Evolutionary conservation across 768 basidiomycete genomes (phyloP).

Genomic region (Phlebiopsis gigantea): DNA sequence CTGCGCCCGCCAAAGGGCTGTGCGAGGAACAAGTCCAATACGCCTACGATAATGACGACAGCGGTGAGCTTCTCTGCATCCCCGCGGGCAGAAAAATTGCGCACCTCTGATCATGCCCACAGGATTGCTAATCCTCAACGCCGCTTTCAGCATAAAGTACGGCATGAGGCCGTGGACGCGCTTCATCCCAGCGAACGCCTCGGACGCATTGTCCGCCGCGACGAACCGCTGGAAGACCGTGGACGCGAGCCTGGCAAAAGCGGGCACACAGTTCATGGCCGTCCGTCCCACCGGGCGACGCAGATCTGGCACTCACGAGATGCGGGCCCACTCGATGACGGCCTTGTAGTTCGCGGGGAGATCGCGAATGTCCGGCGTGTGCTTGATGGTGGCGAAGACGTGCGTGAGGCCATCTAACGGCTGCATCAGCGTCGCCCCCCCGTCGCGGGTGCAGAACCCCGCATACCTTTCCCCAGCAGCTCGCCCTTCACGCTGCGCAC

Average conservation of each 20-base stretch:
- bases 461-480: conserved; percentile 75
- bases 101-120: conserved; percentile 90
- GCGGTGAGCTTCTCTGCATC: neutral
- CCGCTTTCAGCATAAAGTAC: conserved; percentile 92
- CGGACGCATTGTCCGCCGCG: conserved; percentile 88
- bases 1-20: conserved; percentile 94
- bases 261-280: neutral
- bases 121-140: conserved; percentile 90
- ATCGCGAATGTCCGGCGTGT: conserved; percentile 67
- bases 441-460: neutral
- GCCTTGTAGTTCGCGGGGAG: conserved; percentile 83
- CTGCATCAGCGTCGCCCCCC: neutral
- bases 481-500: conserved; percentile 90
- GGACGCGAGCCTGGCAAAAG: conserved; percentile 70
- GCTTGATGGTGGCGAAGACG: conserved; percentile 85
- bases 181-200: conserved; percentile 83
- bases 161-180: conserved; percentile 96
- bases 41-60: conserved; percentile 29
- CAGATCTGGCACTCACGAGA: conserved; percentile 60
- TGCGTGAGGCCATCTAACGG: conserved; percentile 79
- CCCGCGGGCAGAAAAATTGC: conserved; percentile 12
- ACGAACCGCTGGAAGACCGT: conserved; percentile 95
- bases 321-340: conserved; percentile 94
- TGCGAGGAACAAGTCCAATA: conserved; percentile 93
- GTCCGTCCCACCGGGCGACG: neutral